These are phyloP conservation scores for Acorus calamus DNA, from an alignment of 106 monocot genomes.

Conservation along the genomic window DNA sequence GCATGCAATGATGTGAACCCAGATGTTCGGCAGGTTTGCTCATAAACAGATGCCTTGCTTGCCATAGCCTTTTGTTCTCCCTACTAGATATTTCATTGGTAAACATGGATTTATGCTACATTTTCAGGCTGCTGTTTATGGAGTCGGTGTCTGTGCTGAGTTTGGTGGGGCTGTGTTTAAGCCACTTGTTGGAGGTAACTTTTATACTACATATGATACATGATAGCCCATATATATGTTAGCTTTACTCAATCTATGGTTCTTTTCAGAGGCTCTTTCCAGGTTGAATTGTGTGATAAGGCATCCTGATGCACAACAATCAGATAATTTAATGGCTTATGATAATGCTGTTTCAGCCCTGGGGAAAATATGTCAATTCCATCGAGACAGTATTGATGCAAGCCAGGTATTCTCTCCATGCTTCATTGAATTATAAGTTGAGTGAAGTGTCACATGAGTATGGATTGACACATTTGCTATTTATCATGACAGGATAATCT, in stretches of 20 bases:
- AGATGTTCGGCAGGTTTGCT: constrained; percentile 81
- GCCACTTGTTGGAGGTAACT: constrained; percentile 85
- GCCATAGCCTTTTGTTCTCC: neutral
- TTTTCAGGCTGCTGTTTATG: constrained; percentile 92
- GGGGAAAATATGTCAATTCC: constrained; percentile 82
- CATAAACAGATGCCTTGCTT: neutral
- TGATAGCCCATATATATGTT: neutral
- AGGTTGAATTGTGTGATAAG: constrained; percentile 62
- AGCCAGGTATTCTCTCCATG: constrained; percentile 43
- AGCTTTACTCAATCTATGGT: neutral
- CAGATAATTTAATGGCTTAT: constrained; percentile 91
- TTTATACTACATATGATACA: neutral
- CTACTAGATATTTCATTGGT: neutral
- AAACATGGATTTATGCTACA: neutral
- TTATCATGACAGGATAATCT: too few relatives aligned
- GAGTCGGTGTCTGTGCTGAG: constrained; percentile 91
- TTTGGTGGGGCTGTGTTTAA: constrained; percentile 77
- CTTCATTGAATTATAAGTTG: too few relatives aligned
- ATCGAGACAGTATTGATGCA: constrained; percentile 71
- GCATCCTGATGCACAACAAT: constrained; percentile 52
- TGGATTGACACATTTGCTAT: too few relatives aligned
- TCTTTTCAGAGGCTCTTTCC: constrained; percentile 78
- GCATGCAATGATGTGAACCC: constrained; percentile 84
- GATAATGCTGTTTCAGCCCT: constrained; percentile 96
- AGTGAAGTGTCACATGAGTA: too few relatives aligned